Evolutionary conservation across 352 stramenopile species (phyloP).

Genomic region (Phytophthora cajani): DNA sequence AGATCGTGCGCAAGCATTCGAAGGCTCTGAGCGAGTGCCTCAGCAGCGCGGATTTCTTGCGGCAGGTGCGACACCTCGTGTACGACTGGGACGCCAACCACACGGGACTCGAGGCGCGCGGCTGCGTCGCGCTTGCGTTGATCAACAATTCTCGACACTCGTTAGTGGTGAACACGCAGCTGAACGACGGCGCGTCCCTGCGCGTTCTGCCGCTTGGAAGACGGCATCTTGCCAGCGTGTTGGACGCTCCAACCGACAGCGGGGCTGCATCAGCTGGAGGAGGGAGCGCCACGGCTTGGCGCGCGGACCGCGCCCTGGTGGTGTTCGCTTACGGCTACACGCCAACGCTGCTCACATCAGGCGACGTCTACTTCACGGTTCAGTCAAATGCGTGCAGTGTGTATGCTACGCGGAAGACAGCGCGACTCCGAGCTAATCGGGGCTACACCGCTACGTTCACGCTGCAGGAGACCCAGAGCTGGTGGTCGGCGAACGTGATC

Average conservation of each 20-base stretch:
- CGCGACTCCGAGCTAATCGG: conserved; percentile 73
- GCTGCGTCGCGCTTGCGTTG: conserved; percentile 75
- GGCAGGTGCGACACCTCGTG: conserved; percentile 76
- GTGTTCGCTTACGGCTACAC: conserved; percentile 89
- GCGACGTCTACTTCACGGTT: conserved; percentile 85
- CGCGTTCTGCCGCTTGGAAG: conserved; percentile 68
- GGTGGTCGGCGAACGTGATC: conserved; percentile 83
- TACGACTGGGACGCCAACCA: conserved; percentile 90
- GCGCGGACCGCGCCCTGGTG: conserved; percentile 70
- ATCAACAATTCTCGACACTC: conserved; percentile 84
- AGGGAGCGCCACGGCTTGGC: conserved; percentile 48
- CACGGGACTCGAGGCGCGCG: conserved; percentile 76
- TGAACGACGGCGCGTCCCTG: conserved; percentile 82
- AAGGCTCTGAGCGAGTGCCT: conserved; percentile 49
- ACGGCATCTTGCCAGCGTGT: conserved; percentile 56
- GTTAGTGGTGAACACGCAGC: conserved; percentile 67
- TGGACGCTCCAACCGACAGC: conserved; percentile 28
- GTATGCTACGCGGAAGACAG: conserved; percentile 81
- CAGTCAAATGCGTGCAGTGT: conserved; percentile 87
- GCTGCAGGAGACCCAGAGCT: conserved; percentile 78
- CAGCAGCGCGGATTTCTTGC: conserved; percentile 62
- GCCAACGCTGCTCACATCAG: conserved; percentile 80
- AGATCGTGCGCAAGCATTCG: conserved; percentile 82
- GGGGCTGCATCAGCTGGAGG: conserved; percentile 16
- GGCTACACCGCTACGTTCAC: conserved; percentile 87